phyloP scores from a whole-genome alignment of 495 filamentous ascomycete species.

The Corynascus novoguineensis region DNA sequence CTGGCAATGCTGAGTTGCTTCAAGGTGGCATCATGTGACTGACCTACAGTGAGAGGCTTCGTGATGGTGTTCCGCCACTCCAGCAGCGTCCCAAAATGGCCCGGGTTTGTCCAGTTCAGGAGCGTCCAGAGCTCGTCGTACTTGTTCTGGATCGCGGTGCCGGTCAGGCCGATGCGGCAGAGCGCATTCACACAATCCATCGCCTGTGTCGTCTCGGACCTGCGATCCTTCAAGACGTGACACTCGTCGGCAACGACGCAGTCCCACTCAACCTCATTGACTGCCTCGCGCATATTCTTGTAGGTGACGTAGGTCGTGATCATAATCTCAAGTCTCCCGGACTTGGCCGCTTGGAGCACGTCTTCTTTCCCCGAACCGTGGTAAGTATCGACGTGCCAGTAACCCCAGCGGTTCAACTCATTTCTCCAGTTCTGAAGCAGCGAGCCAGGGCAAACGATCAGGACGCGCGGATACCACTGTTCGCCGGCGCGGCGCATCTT shows the following conservation, averaged over 20 bases:
- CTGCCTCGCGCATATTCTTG: conserved; percentile 60
- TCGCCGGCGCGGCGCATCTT: conserved; percentile 63
- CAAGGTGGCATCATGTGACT: conserved; percentile 84
- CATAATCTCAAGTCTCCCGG: conserved; percentile 77
- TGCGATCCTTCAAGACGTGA: conserved; percentile 79
- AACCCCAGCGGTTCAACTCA: conserved; percentile 86
- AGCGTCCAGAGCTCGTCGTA: conserved; percentile 97
- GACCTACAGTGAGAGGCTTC: conserved; percentile 75
- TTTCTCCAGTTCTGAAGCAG: conserved; percentile 87
- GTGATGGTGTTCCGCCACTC: conserved; percentile 76
- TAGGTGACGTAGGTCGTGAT: conserved; percentile 94
- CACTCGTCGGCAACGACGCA: conserved; percentile 97
- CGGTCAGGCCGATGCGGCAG: conserved; percentile 88
- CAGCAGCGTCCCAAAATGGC: conserved; percentile 68
- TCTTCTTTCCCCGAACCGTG: conserved; percentile 71
- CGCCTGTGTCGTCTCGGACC: conserved; percentile 69
- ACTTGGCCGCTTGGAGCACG: conserved; percentile 65
- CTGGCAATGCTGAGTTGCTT: conserved; percentile 75
- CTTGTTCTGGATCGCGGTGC: conserved; percentile 96
- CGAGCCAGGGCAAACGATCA: conserved; percentile 85
- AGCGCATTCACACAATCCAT: conserved; percentile 92
- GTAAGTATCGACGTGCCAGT: conserved; percentile 84
- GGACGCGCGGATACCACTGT: conserved; percentile 78
- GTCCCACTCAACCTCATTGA: conserved; percentile 91
- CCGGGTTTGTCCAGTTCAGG: conserved; percentile 95